Base-by-base conservation (phyloP, 1,284 basidiomycete species). In the Naganishia sp. region DNA sequence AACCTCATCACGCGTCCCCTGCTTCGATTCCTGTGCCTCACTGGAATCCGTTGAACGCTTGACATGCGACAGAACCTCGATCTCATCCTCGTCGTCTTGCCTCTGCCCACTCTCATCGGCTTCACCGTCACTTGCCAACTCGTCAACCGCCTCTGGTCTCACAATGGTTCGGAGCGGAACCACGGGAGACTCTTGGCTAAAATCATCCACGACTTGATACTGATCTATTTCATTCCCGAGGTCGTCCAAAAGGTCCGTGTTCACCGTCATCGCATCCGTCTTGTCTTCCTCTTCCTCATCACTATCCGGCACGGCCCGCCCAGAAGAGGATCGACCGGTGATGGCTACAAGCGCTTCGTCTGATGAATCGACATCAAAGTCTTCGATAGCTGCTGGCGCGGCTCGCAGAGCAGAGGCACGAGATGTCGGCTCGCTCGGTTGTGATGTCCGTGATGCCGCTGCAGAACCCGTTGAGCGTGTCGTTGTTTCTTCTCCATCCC, bases 61-160 rank as follows among this genome's bases (percentile, higher is more conserved):
- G 4, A 50, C 25, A 44, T 42, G 48, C 42, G 52, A 50, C 16
- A 49, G 44, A 31, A 50, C 25, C n/a, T 65, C 67, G 45, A 49
- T 44, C 15, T 9, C 66, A 31, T 66, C 69, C 25, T 50, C 65
- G n/a, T 68, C 64, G 36, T 65, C 65, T 13, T 68, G 54, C n/a
- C 25, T 49, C 9, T 23, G 55, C 18, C 61, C 68, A n/a, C 36
- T 63, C 10, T 65, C 60, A 28, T 63, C 55, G 10, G 67, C 65
- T 23, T 68, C 59, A n/a, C 33, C 66, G 31, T 66, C 64, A 44
- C 65, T 53, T 53, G 68, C 67, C 16, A 66, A 57, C 7, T 66
- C 63, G 49, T 67, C 65, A 28, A 67, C 49, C 15, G 60, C 61
- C 39, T 11, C 65, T 25, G 42, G 64, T 33, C n/a, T 63, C 16